A percentile compares a stretch with the other conserved stretches of the same genome.
phyloP scores from a whole-genome alignment of 2,329 filamentous ascomycete species.

The Bisporella sp. region DNA sequence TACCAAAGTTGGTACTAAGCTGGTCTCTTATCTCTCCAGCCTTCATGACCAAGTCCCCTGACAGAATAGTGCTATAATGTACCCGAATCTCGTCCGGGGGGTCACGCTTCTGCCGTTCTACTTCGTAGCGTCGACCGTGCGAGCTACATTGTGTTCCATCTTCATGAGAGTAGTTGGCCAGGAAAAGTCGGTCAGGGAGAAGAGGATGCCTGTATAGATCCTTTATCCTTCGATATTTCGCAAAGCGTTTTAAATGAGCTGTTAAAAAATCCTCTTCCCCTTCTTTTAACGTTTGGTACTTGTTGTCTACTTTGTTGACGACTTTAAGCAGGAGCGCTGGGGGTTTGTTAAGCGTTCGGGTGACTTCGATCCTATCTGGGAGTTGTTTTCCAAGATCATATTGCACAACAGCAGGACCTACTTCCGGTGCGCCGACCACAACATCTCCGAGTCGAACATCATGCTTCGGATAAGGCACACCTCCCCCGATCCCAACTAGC shows the following conservation, averaged over 20 bases:
- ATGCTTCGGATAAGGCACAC: not conserved
- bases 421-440: no score
- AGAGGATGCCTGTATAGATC: no score
- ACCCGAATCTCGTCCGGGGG: no score
- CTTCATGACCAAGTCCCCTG: no score
- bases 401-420: not conserved
- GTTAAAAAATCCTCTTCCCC: not conserved
- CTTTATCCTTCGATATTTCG: not conserved
- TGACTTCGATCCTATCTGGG: not conserved
- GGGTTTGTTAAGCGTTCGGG: not conserved
- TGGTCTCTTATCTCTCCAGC: no score
- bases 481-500: not conserved
- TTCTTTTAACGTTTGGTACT: not conserved
- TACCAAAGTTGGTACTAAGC: no score
- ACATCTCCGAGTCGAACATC: not conserved
- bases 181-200: no score
- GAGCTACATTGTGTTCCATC: no score
- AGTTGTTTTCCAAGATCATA: not conserved
- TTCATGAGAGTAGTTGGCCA: no score
- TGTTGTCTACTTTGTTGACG: not conserved
- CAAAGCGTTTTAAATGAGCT: not conserved
- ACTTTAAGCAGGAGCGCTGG: not conserved
- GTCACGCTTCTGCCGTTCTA: no score
- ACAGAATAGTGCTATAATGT: no score
- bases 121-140: no score